These are phyloP conservation scores for Aureobasidium sp. DNA, from an alignment of 2,329 filamentous ascomycete genomes.

Conservation along the genomic window DNA sequence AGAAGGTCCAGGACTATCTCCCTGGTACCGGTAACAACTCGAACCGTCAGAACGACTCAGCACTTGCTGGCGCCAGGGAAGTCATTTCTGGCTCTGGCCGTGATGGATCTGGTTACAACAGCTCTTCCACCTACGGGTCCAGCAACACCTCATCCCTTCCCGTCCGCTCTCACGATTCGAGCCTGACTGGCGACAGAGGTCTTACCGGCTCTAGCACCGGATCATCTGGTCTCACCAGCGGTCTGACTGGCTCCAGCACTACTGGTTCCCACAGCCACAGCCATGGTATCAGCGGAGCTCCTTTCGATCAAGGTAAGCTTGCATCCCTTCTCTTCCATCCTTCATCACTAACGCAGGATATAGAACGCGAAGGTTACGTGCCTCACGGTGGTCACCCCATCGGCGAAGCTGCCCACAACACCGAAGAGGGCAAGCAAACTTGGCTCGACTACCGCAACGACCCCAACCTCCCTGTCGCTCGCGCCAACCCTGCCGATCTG, in stretches of 20 bases:
- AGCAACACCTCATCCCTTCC: slow-evolving; percentile 6
- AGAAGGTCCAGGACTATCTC: slow-evolving; percentile 12
- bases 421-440: slow-evolving; percentile 3
- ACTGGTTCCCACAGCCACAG: slow-evolving; percentile 5
- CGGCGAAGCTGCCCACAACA: slow-evolving; percentile 13
- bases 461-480: slow-evolving; percentile 13
- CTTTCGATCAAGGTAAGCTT: slow-evolving; percentile 2
- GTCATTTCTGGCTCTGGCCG: not conserved
- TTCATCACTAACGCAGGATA: not conserved
- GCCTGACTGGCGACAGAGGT: not conserved
- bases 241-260: not conserved
- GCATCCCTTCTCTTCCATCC: no score
- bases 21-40: slow-evolving; percentile 3
- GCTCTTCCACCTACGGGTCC: slow-evolving; percentile 10
- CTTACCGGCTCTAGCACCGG: not conserved
- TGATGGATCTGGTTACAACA: not conserved
- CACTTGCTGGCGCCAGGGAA: slow-evolving; percentile 3
- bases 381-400: slow-evolving; percentile 20
- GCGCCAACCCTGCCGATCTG: slow-evolving; percentile 4
- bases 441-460: slow-evolving; percentile 22
- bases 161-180: slow-evolving; percentile 3
- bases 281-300: not conserved
- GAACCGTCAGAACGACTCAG: not conserved
- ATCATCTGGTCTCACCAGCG: not conserved
- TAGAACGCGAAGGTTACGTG: slow-evolving; percentile 5